phyloP scores from a whole-genome alignment of 2,329 filamentous ascomycete species.

The Epichloe coenophiala region DNA sequence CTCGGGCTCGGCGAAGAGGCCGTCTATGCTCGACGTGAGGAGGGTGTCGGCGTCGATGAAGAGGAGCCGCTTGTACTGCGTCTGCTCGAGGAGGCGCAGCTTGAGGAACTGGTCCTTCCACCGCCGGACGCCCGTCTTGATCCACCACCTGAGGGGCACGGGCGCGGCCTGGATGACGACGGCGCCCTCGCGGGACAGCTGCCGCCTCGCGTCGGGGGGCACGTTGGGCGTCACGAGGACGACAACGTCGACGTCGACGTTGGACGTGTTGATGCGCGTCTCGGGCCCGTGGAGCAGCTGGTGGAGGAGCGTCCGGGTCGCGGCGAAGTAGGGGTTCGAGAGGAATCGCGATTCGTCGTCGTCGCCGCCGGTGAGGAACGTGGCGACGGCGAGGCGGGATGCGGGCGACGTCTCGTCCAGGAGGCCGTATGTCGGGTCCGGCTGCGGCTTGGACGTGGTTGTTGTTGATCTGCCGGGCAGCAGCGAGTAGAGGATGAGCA shows the following conservation, averaged over 20 bases:
- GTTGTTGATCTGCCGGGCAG: neutral
- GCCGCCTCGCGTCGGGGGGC: neutral
- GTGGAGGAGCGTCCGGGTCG: too few species aligned
- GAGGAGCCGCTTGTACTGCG: constrained; percentile 26
- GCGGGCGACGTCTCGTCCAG: neutral
- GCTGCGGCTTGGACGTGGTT: too few species aligned
- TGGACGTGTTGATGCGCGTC: constrained; percentile 16
- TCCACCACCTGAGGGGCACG: constrained; percentile 15
- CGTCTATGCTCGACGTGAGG: constrained; percentile 21
- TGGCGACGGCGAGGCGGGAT: neutral
- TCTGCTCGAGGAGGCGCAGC: constrained; percentile 26
- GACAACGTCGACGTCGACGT: neutral
- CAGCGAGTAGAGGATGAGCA: neutral
- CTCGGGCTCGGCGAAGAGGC: neutral
- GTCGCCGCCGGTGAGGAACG: neutral
- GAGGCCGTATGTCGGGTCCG: neutral
- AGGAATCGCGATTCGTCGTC: too few species aligned
- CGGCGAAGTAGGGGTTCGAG: constrained; percentile 17
- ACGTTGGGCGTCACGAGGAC: too few species aligned
- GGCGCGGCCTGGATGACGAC: constrained; percentile 10
- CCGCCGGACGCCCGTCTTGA: constrained; percentile 20
- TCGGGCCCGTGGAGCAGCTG: constrained; percentile 20
- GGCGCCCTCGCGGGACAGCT: neutral
- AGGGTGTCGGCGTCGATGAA: constrained; percentile 30
- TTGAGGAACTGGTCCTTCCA: constrained; percentile 31